Evolutionary conservation across 306 rosid species (phyloP).

Genomic region (Rosa lucieae): DNA sequence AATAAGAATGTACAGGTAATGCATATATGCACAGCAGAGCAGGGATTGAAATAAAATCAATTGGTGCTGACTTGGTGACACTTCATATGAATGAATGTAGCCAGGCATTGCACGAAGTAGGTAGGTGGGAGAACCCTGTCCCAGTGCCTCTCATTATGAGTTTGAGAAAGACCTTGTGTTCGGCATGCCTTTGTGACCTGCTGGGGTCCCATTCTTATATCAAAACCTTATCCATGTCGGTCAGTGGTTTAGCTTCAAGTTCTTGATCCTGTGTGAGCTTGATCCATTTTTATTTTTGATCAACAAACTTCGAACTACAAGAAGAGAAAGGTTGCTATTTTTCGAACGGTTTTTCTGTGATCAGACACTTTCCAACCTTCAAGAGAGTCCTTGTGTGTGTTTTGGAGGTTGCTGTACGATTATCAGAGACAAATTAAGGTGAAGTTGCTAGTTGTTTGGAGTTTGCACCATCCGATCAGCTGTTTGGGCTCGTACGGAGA

Average conservation of each 20-base stretch:
- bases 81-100: background rate
- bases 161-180: background rate
- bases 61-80: background rate
- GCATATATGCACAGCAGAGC: background rate
- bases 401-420: too few species aligned
- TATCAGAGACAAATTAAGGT: too few species aligned
- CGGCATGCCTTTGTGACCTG: background rate
- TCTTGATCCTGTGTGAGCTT: background rate
- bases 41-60: background rate
- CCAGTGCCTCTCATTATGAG: background rate
- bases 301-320: too few species aligned
- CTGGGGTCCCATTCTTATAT: background rate
- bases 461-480: too few species aligned
- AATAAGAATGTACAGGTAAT: background rate
- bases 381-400: too few species aligned
- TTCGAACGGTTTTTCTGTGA: background rate
- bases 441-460: too few species aligned
- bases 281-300: background rate
- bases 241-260: background rate
- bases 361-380: too few species aligned
- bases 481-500: background rate
- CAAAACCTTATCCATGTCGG: background rate
- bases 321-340: background rate
- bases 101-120: background rate
- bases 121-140: constrained; percentile 8